Base-by-base conservation (phyloP, 1,284 basidiomycete species). In the Sphaerobolus stellatus region DNA sequence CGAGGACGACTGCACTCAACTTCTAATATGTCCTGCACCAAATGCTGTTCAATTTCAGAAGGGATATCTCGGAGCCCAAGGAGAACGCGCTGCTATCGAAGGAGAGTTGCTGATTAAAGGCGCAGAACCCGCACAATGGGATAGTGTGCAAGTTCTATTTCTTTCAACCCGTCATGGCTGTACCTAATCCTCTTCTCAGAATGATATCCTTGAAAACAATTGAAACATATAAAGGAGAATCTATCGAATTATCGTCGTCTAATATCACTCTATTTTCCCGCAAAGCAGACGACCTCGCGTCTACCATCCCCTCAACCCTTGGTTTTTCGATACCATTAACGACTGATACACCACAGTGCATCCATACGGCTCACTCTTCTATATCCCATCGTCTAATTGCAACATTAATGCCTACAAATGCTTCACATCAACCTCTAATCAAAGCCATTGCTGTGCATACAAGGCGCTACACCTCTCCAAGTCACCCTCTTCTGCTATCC, bases 41-140 rank as follows among this genome's bases (percentile, higher is more conserved):
- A 79, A 85, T 65, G 76, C 81, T 18, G 72, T 86, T 52, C 81
- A 82, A 65, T 92, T 92, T 63, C 89, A 92, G 72, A 88, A 83
- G 63, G 89, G 89, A 11, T 90, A 79, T 66, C 74, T 91, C 8
- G 89, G 89, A 56, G 87, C 85, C 20, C 87, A 90, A 54, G 86
- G 78, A 43, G 90, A 92, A 68, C 78, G 76, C 50, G 87, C 90
- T 22, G 84, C 89, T 14, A 81, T 92, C 54, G 90, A 92, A 67
- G 89, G 89, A 51, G 90, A 92, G 68, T 72, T 92, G 30, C 89
- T 90, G 65, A 75, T 92, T 58, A 92, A 92, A 67, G 86, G 82
- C 52, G 75, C 77, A 34, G 75, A 78, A 47, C 70, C 75, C 36
- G 74, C 72, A 58, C 70, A 68, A 51, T 92, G 88, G 85, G 71